Evolutionary conservation across 352 stramenopile genomes (phyloP).

Genomic region (Phytophthora capsici): DNA sequence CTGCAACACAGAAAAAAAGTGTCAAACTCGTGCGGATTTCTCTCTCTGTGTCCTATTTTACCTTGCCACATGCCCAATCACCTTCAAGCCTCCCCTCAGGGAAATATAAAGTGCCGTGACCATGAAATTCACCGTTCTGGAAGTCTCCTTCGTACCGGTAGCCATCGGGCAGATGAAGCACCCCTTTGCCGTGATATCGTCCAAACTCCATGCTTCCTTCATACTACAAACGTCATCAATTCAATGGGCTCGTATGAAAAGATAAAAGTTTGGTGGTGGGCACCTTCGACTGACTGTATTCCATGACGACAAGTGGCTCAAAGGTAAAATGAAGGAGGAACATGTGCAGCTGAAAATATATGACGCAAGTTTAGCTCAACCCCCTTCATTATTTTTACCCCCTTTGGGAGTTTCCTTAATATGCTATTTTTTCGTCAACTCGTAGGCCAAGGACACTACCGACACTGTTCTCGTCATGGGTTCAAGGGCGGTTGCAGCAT

Average conservation of each 20-base stretch:
- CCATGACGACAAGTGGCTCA: slow-evolving; percentile 14
- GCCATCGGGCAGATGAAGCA: slow-evolving; percentile 63
- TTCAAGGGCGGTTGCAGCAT: not conserved
- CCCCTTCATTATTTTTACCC: slow-evolving; percentile 11
- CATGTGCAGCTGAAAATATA: not conserved
- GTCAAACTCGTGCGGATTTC: not conserved
- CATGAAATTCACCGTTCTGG: slow-evolving; percentile 81
- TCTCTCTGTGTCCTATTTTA: slow-evolving; percentile 22
- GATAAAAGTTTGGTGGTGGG: not conserved
- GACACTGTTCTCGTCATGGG: not conserved
- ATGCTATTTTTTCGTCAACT: too few relatives aligned
- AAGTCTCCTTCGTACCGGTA: slow-evolving; percentile 86
- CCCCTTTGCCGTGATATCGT: slow-evolving; percentile 62
- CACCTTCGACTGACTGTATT: slow-evolving; percentile 44
- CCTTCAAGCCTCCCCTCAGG: slow-evolving; percentile 71
- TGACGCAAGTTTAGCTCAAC: slow-evolving; percentile 3
- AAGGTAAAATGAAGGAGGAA: slow-evolving; percentile 3
- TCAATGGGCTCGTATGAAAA: not conserved
- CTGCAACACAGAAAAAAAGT: slow-evolving; percentile 19
- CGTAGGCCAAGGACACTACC: too few relatives aligned
- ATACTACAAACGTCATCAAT: slow-evolving; percentile 44
- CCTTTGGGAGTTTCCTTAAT: too few relatives aligned
- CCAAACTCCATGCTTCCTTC: slow-evolving; percentile 64
- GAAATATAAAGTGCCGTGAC: slow-evolving; percentile 76
- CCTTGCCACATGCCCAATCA: slow-evolving; percentile 73